phyloP scores from a whole-genome alignment of 306 rosid species.

The Cucumis melo region DNA sequence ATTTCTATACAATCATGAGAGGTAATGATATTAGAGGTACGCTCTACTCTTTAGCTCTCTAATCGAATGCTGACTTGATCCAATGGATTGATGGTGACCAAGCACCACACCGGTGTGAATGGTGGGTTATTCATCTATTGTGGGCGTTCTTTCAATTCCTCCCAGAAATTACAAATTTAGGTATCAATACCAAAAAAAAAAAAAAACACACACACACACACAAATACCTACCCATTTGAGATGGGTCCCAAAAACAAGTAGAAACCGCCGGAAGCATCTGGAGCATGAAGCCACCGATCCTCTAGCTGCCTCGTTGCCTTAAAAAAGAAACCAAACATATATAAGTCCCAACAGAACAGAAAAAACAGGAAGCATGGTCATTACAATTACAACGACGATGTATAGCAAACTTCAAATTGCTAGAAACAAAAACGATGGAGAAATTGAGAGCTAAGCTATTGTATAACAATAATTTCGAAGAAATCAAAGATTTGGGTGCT shows the following conservation, averaged over 20 bases:
- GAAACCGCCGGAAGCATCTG: conserved; percentile 33
- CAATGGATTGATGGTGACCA: too few relatives aligned
- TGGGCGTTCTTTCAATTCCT: too few relatives aligned
- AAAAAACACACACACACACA: background rate
- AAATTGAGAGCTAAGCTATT: background rate
- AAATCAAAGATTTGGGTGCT: background rate
- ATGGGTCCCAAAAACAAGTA: conserved; percentile 29
- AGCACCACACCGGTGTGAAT: too few relatives aligned
- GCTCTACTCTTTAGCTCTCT: too few relatives aligned
- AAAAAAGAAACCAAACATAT: background rate
- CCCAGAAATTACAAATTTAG: too few relatives aligned
- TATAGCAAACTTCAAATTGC: background rate
- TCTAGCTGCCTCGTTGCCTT: background rate
- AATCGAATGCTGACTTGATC: too few relatives aligned
- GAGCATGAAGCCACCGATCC: conserved; percentile 14
- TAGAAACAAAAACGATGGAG: background rate
- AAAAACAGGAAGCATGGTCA: background rate
- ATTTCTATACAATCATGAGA: too few relatives aligned
- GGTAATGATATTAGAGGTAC: too few relatives aligned
- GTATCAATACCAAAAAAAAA: too few relatives aligned
- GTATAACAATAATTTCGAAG: background rate
- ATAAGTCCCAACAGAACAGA: background rate
- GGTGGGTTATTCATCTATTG: too few relatives aligned
- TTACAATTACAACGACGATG: background rate
- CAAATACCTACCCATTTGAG: conserved; percentile 29